Evolutionary conservation across 2,329 filamentous ascomycete genomes (phyloP), one percentile per base, ranked within the genome.

Genomic region (Xylaria sp.): DNA sequence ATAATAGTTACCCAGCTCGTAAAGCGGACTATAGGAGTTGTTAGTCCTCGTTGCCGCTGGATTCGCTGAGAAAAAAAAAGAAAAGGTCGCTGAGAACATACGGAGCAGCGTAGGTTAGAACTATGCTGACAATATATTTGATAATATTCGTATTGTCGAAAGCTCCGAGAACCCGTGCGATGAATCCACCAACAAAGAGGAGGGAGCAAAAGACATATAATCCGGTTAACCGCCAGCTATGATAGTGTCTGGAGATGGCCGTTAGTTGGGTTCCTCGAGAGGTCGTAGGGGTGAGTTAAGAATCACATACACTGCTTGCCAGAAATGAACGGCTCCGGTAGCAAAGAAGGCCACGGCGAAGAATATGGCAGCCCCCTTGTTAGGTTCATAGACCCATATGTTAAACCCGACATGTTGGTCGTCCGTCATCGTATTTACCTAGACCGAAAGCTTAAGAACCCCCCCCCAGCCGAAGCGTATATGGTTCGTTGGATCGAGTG

Each of bases 1-100:
- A 71, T 88, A 84, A 75, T 89, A 89, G 73, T 89, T 88, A 50
- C 83, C 82, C 3, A 87, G 82, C 64, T 87, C 86, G 60, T 88
- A 85, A 9, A 89, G 78, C 1, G 87, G 87, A 21, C 84, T 84
- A 51, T 23, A 8, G 29, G 5, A 25, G 42, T 51, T 37, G 74
- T 72, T 47, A 69, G 61, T 35, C 35, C 27, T 40, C 23, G 25
- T 25, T 21, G 5, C 18, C 4, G 44, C 16, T 16, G 2, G 5
- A 18, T 48, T 16, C 10, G 21, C 5, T 25, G 21, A 21, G n/a
- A 29, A 42, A 10, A 21, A 12, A 13, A 5, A 13, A 9, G 10
- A 16, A 27, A 21, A n/a, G 40, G 4, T 2, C 40, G 9, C 1
- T 21, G 18, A 48, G 3, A 12, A 76, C 75, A n/a, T 73, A 79